These are phyloP conservation scores for Ustilago crameri DNA, from an alignment of 1,284 basidiomycete genomes.

Conservation along the genomic window DNA sequence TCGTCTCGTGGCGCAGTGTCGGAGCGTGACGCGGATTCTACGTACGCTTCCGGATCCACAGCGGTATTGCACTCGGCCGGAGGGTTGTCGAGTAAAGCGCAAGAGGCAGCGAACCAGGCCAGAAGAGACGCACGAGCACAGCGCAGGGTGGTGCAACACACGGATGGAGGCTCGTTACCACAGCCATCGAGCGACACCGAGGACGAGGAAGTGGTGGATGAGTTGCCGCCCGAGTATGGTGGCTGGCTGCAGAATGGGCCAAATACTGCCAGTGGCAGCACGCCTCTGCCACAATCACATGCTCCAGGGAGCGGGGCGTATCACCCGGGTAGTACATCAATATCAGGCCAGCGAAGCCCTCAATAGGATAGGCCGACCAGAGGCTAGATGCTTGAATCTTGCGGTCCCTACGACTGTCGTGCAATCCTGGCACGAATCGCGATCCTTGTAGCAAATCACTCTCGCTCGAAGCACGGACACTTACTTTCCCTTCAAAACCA, in stretches of 20 bases:
- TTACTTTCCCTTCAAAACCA: background rate
- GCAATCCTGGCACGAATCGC: background rate
- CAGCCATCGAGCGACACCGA: slow-evolving; percentile 47
- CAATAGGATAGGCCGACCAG: too few species aligned
- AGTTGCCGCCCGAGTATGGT: slow-evolving; percentile 51
- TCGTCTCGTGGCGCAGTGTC: slow-evolving; percentile 5
- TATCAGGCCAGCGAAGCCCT: background rate
- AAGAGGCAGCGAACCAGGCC: slow-evolving; percentile 17
- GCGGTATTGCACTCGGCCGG: slow-evolving; percentile 20
- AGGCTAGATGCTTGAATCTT: background rate
- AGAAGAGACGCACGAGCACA: slow-evolving; percentile 21
- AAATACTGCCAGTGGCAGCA: background rate
- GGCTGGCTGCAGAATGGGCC: slow-evolving; percentile 36
- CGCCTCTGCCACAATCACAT: too few species aligned
- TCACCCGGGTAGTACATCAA: slow-evolving; percentile 1
- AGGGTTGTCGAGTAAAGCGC: slow-evolving; percentile 18
- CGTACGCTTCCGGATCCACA: slow-evolving; percentile 4
- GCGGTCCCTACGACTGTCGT: background rate
- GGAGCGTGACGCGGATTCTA: background rate
- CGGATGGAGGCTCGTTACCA: slow-evolving; percentile 48
- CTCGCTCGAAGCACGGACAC: background rate
- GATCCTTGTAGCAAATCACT: background rate
- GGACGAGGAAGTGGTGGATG: slow-evolving; percentile 45
- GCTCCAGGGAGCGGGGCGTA: too few species aligned
- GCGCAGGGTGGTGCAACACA: slow-evolving; percentile 37